Conservation (phyloP, 805 yeast species). For the Zygoascus ofunaensis region DNA sequence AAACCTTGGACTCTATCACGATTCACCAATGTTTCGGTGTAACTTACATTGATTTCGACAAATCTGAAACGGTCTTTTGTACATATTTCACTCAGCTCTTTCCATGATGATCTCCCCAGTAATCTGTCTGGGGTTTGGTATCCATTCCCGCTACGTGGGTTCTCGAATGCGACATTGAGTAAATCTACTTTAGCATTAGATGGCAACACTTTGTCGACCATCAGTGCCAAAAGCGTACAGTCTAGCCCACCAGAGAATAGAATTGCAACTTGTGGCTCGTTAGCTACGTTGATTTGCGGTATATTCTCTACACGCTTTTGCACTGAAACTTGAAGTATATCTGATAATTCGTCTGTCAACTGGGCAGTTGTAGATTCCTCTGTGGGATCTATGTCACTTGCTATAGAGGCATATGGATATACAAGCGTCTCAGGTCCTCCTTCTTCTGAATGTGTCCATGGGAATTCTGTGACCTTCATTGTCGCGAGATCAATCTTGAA, state of each 20-base stretch:
- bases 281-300: slow-evolving; percentile 2
- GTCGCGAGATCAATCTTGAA: slow-evolving; percentile 34
- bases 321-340: slow-evolving; percentile 3
- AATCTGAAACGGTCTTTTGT: slow-evolving; percentile 31
- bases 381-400: not conserved
- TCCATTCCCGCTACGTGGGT: slow-evolving; percentile 57
- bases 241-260: slow-evolving; percentile 94
- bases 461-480: slow-evolving; percentile 13
- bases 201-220: slow-evolving; percentile 24
- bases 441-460: slow-evolving; percentile 8
- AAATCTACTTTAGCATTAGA: slow-evolving; percentile 45
- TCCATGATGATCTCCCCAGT: slow-evolving; percentile 59
- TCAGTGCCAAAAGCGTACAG: slow-evolving; percentile 67
- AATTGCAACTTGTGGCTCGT: slow-evolving; percentile 39
- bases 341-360: slow-evolving; percentile 2
- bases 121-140: slow-evolving; percentile 77
- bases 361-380: not conserved
- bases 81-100: slow-evolving; percentile 32
- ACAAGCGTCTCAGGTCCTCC: not conserved
- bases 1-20: slow-evolving; percentile 47
- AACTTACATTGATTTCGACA: slow-evolving; percentile 66
- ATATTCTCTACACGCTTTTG: slow-evolving; percentile 5
- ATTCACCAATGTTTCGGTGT: slow-evolving; percentile 48
- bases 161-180: slow-evolving; percentile 88
- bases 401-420: slow-evolving; percentile 5